Conservation (phyloP, 805 yeast genomes). For the Ogataea siamensis region DNA sequence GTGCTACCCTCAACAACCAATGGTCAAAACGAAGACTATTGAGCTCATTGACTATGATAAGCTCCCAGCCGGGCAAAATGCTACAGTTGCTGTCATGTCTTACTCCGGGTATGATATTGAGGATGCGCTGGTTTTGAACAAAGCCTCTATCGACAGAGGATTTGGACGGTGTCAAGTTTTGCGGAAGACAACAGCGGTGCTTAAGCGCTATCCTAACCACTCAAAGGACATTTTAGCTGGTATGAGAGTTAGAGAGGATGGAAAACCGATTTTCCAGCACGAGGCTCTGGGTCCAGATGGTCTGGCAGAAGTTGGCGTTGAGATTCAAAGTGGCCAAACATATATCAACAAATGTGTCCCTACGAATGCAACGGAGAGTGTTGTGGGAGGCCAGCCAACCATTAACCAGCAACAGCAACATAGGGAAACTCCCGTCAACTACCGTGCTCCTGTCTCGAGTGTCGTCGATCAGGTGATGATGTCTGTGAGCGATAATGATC, state of each 20-base stretch:
- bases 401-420: constrained; percentile 45
- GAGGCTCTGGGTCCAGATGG: constrained; percentile 90
- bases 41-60: constrained; percentile 94
- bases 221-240: constrained; percentile 90
- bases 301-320: constrained; percentile 91
- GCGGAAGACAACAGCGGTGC: constrained; percentile 82
- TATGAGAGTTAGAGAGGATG: constrained; percentile 80
- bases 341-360: constrained; percentile 94
- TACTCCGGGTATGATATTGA: constrained; percentile 99
- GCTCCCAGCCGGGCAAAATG: constrained; percentile 98
- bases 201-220: constrained; percentile 91
- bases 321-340: constrained; percentile 88
- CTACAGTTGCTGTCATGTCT: constrained; percentile 98
- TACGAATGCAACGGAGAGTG: constrained; percentile 70
- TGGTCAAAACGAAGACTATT: constrained; percentile 97
- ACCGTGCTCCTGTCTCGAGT: constrained; percentile 93
- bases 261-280: constrained; percentile 84
- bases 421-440: constrained; percentile 87
- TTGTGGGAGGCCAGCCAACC: constrained; percentile 41
- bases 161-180: constrained; percentile 97
- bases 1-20: constrained; percentile 99
- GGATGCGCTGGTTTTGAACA: constrained; percentile 94
- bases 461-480: constrained; percentile 97
- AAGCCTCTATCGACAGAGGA: constrained; percentile 92
- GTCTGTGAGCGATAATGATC: constrained; percentile 93